Percentiles rank a stretch among this genome's conserved stretches.
Evolutionary conservation across 2,329 filamentous ascomycete species (phyloP).

Genomic region (Colletotrichum sp.): DNA sequence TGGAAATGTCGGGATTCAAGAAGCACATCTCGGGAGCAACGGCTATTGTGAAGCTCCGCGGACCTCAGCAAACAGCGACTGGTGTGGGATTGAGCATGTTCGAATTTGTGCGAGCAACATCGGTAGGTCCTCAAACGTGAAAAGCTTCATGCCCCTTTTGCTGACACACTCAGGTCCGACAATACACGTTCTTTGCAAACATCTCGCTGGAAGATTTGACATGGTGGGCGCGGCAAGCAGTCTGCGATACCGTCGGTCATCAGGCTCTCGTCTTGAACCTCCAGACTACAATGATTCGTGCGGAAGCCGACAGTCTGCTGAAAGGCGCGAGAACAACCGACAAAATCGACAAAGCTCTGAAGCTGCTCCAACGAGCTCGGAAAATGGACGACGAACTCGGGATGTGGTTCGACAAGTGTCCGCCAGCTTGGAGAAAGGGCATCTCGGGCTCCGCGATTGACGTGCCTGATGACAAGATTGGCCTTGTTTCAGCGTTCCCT

Average conservation of each 20-base stretch:
- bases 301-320: conserved; percentile 26
- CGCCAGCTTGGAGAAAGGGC: conserved; percentile 23
- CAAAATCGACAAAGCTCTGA: conserved; percentile 25
- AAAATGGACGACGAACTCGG: conserved; percentile 24
- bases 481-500: conserved; percentile 21
- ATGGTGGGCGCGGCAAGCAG: conserved; percentile 26
- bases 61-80: conserved; percentile 17
- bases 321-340: conserved; percentile 19
- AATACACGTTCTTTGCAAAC: conserved; percentile 27
- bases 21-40: conserved; percentile 27
- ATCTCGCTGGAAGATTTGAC: conserved; percentile 25
- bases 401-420: conserved; percentile 25
- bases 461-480: conserved; percentile 20
- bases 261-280: conserved; percentile 27
- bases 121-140: conserved; percentile 14
- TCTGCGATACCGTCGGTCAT: conserved; percentile 26
- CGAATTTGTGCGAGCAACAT: conserved; percentile 26
- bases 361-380: conserved; percentile 22
- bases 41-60: conserved; percentile 25
- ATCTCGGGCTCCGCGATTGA: conserved; percentile 21
- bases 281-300: conserved; percentile 27
- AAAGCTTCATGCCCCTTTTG: background rate
- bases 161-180: conserved; percentile 20
- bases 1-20: conserved; percentile 23
- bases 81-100: conserved; percentile 27